Base-by-base conservation (phyloP, 257 asterid species). In the Ballota nigra region DNA sequence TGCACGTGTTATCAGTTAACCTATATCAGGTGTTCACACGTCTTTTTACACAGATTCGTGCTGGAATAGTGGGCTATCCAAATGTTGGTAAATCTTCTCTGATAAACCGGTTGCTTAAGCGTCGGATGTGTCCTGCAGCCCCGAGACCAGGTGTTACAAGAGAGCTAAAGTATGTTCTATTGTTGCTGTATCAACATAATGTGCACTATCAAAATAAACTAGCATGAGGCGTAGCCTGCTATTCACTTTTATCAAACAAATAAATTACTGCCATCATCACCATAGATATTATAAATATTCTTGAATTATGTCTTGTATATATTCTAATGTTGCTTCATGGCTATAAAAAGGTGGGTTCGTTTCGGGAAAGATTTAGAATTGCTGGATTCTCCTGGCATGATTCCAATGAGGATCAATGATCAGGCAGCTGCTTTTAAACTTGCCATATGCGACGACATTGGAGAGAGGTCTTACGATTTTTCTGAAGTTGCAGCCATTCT, bases 111-210 rank as follows among this genome's bases (percentile, higher is more conserved):
- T 73, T 94, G 88, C 89, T 89, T 65, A 94, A 91, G 83, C 98
- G 97, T 62, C 90, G 99, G 57, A 91, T 89, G 96, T 91, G 99
- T 82, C 83, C 95, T 61, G 98, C 99, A 53, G 98, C 99, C 82
- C 96, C 97, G 79, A 89, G 99, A 74, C 99, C 98, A 49, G 99
- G 99, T 80, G 97, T 94, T 77, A 94, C 99, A 1, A 82, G 99
- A 84, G 93, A 74, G 80, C 81, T 94, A 52, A 89, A 90, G 99
- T 94, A 89, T 69, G 96, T 70, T 47, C 40, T 34, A 16, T 60
- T 52, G 43, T 67, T 73, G 16, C 34, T 33, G 34, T 40, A 23
- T 52, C 36, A 67, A 4, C 49, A 19, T 73, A 29, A 57, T 6
- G 9, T 69, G 65, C 66, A 64, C 36, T 12, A 52, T 7, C 6